Conservation (phyloP, 1,139 yeast genomes). For the Taphrina pruni region DNA sequence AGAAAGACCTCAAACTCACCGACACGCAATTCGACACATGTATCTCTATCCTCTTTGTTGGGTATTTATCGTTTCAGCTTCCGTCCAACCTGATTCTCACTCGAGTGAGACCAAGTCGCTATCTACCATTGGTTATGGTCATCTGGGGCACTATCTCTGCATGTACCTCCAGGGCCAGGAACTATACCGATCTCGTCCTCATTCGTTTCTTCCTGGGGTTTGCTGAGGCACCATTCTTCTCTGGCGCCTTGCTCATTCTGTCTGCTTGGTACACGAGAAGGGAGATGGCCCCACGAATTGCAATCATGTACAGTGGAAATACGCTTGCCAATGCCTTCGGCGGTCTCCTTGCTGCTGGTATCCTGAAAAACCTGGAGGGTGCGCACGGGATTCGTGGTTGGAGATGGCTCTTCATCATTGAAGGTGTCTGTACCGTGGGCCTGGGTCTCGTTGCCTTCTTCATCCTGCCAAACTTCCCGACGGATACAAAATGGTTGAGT, state of each 20-base stretch:
- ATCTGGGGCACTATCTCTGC: constrained; percentile 64
- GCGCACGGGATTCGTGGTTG: constrained; percentile 56
- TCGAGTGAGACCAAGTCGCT: constrained; percentile 60
- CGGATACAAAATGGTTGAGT: constrained; percentile 27
- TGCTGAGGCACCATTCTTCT: constrained; percentile 66
- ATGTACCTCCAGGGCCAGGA: constrained; percentile 53
- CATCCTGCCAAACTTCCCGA: constrained; percentile 57
- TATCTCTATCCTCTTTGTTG: constrained; percentile 65
- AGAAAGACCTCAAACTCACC: constrained; percentile 58
- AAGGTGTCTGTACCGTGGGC: constrained; percentile 64
- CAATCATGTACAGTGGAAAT: constrained; percentile 60
- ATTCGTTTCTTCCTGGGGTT: constrained; percentile 62
- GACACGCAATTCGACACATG: constrained; percentile 62
- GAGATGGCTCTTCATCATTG: constrained; percentile 77
- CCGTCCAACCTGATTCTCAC: constrained; percentile 60
- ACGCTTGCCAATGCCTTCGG: constrained; percentile 50
- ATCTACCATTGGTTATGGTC: constrained; percentile 60
- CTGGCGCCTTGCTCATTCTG: constrained; percentile 56
- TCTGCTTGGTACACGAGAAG: constrained; percentile 52
- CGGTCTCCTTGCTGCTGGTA: constrained; percentile 48
- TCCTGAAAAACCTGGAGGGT: constrained; percentile 48
- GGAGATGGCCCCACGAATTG: constrained; percentile 59
- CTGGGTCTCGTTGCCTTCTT: constrained; percentile 69
- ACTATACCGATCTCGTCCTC: constrained; percentile 54
- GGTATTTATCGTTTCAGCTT: constrained; percentile 66